Percentiles rank a stretch among this genome's conserved stretches.
phyloP scores from a whole-genome alignment of 208 protist species.

The Leishmania braziliensis region DNA sequence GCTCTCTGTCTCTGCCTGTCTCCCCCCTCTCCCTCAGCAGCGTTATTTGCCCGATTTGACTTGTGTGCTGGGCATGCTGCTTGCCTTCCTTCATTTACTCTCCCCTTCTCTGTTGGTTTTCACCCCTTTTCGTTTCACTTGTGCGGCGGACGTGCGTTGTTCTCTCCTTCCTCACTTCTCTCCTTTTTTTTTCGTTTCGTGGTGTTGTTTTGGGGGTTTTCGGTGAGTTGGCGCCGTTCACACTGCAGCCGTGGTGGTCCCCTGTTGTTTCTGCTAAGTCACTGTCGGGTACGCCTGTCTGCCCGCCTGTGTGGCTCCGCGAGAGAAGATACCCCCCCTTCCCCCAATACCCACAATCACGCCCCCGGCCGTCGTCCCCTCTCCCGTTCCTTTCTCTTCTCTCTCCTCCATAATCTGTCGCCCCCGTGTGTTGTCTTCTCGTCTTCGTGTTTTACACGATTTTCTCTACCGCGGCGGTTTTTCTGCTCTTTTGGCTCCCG shows the following conservation, averaged over 20 bases:
- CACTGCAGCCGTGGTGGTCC: not conserved
- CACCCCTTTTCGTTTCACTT: not conserved
- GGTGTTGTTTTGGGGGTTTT: not conserved
- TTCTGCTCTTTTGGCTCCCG: conserved; percentile 15
- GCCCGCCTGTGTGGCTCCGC: not conserved
- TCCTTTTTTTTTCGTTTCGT: not conserved
- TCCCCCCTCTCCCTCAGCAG: not conserved
- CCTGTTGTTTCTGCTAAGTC: not conserved
- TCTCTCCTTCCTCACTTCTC: not conserved
- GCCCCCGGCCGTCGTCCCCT: not conserved
- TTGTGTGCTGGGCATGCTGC: not conserved
- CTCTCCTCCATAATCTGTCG: not conserved
- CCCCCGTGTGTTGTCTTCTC: not conserved
- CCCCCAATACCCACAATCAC: no score
- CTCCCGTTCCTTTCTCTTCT: not conserved
- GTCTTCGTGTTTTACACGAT: not conserved
- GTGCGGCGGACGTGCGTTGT: not conserved
- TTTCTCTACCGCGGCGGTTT: not conserved
- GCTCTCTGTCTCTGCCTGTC: not conserved
- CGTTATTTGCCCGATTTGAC: not conserved
- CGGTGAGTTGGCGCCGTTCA: not conserved
- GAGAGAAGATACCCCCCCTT: not conserved
- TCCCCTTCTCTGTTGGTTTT: not conserved
- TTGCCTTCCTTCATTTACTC: not conserved
- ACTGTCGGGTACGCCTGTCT: not conserved